Conservation (phyloP, 2,329 filamentous ascomycete genomes). For the Curvularia eragrostidis region DNA sequence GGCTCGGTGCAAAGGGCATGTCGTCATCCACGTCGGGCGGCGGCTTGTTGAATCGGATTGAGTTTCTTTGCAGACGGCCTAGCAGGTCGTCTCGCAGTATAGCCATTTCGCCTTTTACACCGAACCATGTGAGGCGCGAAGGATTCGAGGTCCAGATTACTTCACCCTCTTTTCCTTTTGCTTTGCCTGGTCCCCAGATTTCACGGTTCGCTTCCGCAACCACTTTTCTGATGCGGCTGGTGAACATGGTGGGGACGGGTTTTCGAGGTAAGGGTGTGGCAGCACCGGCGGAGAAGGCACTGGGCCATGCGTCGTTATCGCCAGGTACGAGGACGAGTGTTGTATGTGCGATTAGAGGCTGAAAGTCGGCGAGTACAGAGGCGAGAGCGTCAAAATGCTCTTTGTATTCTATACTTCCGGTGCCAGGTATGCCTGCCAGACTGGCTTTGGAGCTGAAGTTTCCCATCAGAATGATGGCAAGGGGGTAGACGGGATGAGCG, state of each 20-base stretch:
- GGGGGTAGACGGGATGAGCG: slow-evolving; percentile 67
- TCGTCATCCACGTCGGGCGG: slow-evolving; percentile 45
- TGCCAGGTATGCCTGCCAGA: slow-evolving; percentile 69
- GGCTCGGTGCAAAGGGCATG: slow-evolving; percentile 27
- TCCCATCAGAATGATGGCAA: slow-evolving; percentile 82
- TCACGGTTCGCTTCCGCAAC: slow-evolving; percentile 82
- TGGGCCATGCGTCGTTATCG: slow-evolving; percentile 97
- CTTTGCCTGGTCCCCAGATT: slow-evolving; percentile 53
- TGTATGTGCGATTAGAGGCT: slow-evolving; percentile 75
- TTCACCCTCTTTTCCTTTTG: slow-evolving; percentile 66
- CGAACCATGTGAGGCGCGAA: slow-evolving; percentile 80
- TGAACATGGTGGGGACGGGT: slow-evolving; percentile 85
- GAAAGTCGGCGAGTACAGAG: slow-evolving; percentile 81
- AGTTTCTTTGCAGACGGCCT: slow-evolving; percentile 75
- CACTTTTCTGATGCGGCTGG: slow-evolving; percentile 79
- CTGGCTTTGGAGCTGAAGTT: slow-evolving; percentile 73
- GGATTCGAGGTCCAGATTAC: slow-evolving; percentile 92
- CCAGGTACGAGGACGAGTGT: slow-evolving; percentile 94
- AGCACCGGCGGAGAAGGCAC: slow-evolving; percentile 79
- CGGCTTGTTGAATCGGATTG: slow-evolving; percentile 70
- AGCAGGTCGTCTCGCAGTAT: slow-evolving; percentile 88
- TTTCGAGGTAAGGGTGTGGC: slow-evolving; percentile 73
- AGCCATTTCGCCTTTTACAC: slow-evolving; percentile 84
- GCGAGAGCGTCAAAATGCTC: slow-evolving; percentile 92
- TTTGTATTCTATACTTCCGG: slow-evolving; percentile 93